These are phyloP conservation scores for Alternaria brassicicola DNA, from an alignment of 2,329 filamentous ascomycete genomes.

Conservation along the genomic window DNA sequence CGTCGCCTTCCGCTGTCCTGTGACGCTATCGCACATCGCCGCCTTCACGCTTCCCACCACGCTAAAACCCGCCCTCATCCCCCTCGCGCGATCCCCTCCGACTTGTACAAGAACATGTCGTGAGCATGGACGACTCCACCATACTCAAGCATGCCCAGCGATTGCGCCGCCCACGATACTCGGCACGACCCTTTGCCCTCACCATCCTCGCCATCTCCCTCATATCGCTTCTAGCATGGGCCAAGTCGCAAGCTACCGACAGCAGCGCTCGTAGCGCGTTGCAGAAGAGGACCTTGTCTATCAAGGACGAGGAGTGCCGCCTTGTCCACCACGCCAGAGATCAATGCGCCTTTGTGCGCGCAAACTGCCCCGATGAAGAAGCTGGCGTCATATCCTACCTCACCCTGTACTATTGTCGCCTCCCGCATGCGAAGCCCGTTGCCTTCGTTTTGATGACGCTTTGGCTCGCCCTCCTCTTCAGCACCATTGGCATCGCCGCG, in stretches of 20 bases:
- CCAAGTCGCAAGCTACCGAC: constrained; percentile 16
- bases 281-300: constrained; percentile 26
- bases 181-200: constrained; percentile 47
- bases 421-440: constrained; percentile 70
- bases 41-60: not conserved
- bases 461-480: constrained; percentile 91
- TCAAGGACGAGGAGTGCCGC: constrained; percentile 64
- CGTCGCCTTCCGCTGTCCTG: constrained; percentile 21
- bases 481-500: constrained; percentile 94
- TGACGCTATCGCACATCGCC: constrained; percentile 15
- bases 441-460: constrained; percentile 78
- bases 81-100: constrained; percentile 13
- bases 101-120: constrained; percentile 18
- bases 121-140: constrained; percentile 34
- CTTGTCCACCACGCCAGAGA: constrained; percentile 76
- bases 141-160: constrained; percentile 26
- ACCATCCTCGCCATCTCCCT: constrained; percentile 41
- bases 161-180: constrained; percentile 42
- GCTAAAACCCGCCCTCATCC: not conserved
- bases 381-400: constrained; percentile 90
- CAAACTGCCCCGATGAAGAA: constrained; percentile 86
- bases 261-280: constrained; percentile 4
- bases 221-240: constrained; percentile 39
- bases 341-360: constrained; percentile 83
- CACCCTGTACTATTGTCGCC: constrained; percentile 84